Evolutionary conservation across 2,329 filamentous ascomycete species (phyloP), one percentile per base, ranked within the genome.

Genomic region (Dactylellina parvicollis): DNA sequence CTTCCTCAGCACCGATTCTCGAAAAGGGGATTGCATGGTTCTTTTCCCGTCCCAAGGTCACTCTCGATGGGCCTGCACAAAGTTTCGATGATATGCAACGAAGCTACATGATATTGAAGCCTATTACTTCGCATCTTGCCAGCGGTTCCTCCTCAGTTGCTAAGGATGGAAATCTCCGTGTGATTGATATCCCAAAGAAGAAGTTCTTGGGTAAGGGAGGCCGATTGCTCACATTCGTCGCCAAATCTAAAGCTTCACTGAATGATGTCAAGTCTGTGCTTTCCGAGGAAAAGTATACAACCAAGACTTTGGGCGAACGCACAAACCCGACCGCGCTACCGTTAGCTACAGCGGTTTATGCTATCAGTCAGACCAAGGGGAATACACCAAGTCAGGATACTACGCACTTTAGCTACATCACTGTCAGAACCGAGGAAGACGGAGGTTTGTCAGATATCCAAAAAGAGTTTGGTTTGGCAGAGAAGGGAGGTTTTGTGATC

Each of bases 21-120:
- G 92, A 97, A 79, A 96, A 95, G 78, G 92, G 92, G 2, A 86
- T 95, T 77, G 88, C 96, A 76, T 96, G 96, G 83, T 96, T 96
- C 84, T 96, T 96, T 83, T 89, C 90, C 77, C 89, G 92, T 16
- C 88, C 88, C 5, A 88, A 92, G 10, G 91, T 96, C 36, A 87
- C 87, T 55, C 85, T 91, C 24, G 86, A 92, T 3, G 85, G 91
- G 4, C 49, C 54, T 18, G 89, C 92, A 0, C 85, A 89, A 16
- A 84, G 85, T 47, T 83, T 94, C 0, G 81, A 85, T 40, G 92
- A 96, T 57, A 86, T 96, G 52, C 87, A 90, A 42, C 89, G 92
- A 52, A 92, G 86, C 75, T 94, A 90, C 82, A 88, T 96, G 77
- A 85, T 96, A 12, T 85, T 96, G 2, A 87, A 86, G 10, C 81